These are phyloP conservation scores for Teratosphaeria destructans DNA, from an alignment of 2,329 filamentous ascomycete species.

Conservation along the genomic window DNA sequence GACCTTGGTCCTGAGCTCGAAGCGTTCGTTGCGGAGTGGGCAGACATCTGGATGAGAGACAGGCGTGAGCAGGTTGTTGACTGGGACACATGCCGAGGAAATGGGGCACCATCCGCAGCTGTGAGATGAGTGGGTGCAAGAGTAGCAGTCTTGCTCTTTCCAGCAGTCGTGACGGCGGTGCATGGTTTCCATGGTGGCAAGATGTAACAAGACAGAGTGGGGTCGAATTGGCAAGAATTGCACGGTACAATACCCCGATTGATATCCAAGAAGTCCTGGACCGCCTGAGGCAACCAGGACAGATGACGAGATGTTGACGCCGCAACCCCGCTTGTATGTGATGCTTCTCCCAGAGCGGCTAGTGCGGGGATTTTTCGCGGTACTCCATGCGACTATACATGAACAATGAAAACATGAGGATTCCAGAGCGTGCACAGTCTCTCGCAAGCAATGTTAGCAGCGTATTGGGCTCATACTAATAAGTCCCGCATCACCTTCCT, in stretches of 20 bases:
- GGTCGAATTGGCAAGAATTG: no score
- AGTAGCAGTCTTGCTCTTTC: constrained; percentile 22
- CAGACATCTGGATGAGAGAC: constrained; percentile 25
- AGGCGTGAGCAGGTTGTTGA: constrained; percentile 31
- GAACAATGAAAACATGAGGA: background rate
- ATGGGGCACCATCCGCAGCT: constrained; percentile 36
- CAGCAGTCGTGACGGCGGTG: constrained; percentile 15
- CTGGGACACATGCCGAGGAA: constrained; percentile 33
- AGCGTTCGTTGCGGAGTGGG: constrained; percentile 32
- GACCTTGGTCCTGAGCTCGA: constrained; percentile 34
- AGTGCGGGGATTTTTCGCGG: background rate
- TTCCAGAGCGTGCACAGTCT: background rate
- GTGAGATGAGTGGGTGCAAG: constrained; percentile 18
- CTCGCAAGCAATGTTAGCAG: background rate
- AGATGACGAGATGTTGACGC: background rate
- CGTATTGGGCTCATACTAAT: constrained; percentile 6
- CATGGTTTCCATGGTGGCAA: background rate
- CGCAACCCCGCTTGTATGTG: background rate
- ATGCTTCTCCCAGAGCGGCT: background rate
- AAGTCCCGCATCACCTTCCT: constrained; percentile 5
- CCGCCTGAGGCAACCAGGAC: background rate
- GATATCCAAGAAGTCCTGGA: background rate
- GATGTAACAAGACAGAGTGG: no score
- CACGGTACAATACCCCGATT: background rate
- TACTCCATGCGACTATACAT: background rate